phyloP scores from a whole-genome alignment of 164 flowering plant species.

The Tinospora cordifolia region DNA sequence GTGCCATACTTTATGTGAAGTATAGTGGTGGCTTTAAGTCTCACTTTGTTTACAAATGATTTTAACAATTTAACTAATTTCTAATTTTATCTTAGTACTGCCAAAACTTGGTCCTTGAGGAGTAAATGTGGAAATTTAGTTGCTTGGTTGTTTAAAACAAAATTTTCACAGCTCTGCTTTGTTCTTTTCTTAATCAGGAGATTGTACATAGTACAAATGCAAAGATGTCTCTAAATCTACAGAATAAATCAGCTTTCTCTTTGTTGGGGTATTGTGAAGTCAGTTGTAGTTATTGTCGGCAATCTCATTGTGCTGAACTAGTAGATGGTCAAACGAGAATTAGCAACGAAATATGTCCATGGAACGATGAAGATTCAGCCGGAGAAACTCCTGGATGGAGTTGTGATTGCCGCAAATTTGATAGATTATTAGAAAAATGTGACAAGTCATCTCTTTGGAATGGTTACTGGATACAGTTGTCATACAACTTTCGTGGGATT shows the following conservation, averaged over 20 bases:
- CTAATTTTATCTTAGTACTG: neutral
- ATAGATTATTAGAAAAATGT: slow-evolving; percentile 23
- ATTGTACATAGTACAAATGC: slow-evolving; percentile 34
- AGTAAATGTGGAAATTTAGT: neutral
- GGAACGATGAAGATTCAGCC: slow-evolving; percentile 9
- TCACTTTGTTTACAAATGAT: neutral
- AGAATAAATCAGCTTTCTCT: slow-evolving; percentile 48
- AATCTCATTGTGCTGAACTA: slow-evolving; percentile 12
- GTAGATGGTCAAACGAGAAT: slow-evolving; percentile 13
- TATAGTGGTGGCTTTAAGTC: too few relatives aligned
- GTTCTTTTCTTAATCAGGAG: slow-evolving; percentile 29
- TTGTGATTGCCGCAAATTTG: slow-evolving; percentile 35
- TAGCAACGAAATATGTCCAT: neutral
- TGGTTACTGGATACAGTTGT: slow-evolving; percentile 46
- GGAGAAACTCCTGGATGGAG: slow-evolving; percentile 15
- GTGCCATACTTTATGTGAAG: too few relatives aligned
- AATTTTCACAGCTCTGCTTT: neutral
- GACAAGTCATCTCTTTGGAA: slow-evolving; percentile 23
- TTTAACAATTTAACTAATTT: neutral
- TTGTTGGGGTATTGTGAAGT: slow-evolving; percentile 42
- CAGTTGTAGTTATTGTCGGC: slow-evolving; percentile 19
- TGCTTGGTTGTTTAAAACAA: neutral
- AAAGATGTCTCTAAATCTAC: slow-evolving; percentile 45
- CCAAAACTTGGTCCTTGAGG: neutral
- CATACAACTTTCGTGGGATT: slow-evolving; percentile 19